Evolutionary conservation across 176 grass and related monocot species (phyloP), one percentile per base, ranked within the genome.

Genomic region (Musa itinerans): DNA sequence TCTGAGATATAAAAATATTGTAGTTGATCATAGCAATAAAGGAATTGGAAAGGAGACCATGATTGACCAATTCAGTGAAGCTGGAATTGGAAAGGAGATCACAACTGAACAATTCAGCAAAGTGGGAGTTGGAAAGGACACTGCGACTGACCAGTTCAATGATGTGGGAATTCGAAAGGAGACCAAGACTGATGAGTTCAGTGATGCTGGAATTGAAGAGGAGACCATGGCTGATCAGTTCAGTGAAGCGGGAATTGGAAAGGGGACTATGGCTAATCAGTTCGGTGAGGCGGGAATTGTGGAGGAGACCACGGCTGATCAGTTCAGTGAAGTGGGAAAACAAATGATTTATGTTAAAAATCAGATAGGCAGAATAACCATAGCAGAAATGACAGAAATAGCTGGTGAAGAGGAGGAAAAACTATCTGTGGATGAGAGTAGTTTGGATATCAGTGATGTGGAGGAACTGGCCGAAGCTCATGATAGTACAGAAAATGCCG

Each of bases 281-380:
- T 34, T 34, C 29, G 3, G 29, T 43, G 34, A 6, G 4, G 34
- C 34, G 34, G 34, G 34, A 43, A 5, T 43, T 43, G 34, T 43
- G 34, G 34, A 43, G 34, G 4, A 43, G 34, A 43, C 34, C 34
- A 43, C 4, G 34, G 34, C 3, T 43, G 34, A 43, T 43, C 34
- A 68, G 24, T 34, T 15, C 22, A 57, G 10, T 58, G 77, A 79
- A 69, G 51, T 75, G 9, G 76, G 69, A 49, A 79, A 75, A 50
- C 76, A 79, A 75, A 68, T 53, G 6, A 8, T 66, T 59, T 27
- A 55, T 74, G 76, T 58, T 73, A 72, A 54, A 56, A 11, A 64
- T 72, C 66, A 43, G 68, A 51, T 72, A 53, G 75, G 62, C 19
- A 59, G 52, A 57, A 52, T 72, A 64, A 21, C 27, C 43, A 79